phyloP scores from a whole-genome alignment of 345 rosid species.

The Populus deltoides region DNA sequence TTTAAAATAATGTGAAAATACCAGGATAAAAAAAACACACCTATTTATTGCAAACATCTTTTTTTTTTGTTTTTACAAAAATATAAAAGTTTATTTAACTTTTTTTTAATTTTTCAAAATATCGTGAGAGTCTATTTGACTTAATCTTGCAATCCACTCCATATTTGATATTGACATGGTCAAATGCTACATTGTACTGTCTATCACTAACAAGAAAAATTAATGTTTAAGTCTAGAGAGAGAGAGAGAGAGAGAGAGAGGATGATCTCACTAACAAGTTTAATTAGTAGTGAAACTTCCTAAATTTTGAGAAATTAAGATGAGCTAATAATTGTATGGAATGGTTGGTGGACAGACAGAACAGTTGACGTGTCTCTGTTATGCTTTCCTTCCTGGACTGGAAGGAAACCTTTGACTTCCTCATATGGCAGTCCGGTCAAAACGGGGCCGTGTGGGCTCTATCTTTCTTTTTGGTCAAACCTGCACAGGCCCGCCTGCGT shows the following conservation, averaged over 20 bases:
- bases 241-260: no score
- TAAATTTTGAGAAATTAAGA: not conserved
- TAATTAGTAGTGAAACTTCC: not conserved
- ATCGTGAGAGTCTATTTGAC: no score
- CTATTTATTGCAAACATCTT: not conserved
- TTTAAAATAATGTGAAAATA: no score
- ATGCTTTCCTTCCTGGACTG: not conserved
- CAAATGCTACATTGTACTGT: no score
- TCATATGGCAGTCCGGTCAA: not conserved
- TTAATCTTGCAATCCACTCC: not conserved
- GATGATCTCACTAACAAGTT: not conserved
- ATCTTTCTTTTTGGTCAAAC: not conserved
- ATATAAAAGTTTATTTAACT: not conserved
- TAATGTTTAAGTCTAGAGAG: no score
- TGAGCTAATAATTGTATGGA: not conserved
- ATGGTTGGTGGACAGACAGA: not conserved
- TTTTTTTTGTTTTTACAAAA: not conserved
- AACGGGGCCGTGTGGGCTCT: conserved; percentile 1
- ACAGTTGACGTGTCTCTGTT: not conserved
- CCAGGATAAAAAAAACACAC: not conserved
- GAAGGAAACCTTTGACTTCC: not conserved
- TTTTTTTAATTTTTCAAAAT: not conserved
- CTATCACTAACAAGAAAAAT: no score
- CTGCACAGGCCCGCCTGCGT: not conserved
- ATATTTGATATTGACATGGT: no score